Percentiles rank a stretch among this genome's conserved stretches.
phyloP scores from a whole-genome alignment of 345 rosid species.

The Linum lewisii region DNA sequence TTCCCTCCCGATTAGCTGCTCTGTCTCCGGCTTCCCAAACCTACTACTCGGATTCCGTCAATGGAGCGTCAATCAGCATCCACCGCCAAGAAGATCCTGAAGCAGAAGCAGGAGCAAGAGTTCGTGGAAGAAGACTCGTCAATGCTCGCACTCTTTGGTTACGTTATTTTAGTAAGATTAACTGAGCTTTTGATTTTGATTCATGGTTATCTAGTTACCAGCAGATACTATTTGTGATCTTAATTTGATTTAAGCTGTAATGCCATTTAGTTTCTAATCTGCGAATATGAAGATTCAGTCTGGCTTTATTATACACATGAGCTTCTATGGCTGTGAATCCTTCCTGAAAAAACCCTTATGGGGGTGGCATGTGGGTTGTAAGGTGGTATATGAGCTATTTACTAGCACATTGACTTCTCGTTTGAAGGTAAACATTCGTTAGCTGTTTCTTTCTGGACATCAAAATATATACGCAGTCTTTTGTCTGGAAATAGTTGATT shows the following conservation, averaged over 20 bases:
- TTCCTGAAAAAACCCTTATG: constrained; percentile 86
- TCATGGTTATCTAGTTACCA: too few relatives aligned
- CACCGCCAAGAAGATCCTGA: too few relatives aligned
- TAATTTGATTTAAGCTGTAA: constrained; percentile 3
- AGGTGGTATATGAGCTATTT: constrained; percentile 74
- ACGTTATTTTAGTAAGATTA: neutral
- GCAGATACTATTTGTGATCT: neutral
- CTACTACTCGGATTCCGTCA: too few relatives aligned
- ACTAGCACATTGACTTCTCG: constrained; percentile 60
- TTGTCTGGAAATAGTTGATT: neutral
- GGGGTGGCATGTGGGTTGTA: constrained; percentile 90
- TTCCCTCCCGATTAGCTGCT: too few relatives aligned
- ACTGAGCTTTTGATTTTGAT: neutral
- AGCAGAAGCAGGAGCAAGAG: too few relatives aligned
- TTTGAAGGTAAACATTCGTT: constrained; percentile 44
- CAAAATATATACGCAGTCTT: neutral
- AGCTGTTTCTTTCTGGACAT: neutral
- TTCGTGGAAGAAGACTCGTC: too few relatives aligned
- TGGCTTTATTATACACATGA: constrained; percentile 28
- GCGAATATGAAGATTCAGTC: neutral
- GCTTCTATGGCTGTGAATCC: constrained; percentile 60
- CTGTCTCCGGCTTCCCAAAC: too few relatives aligned
- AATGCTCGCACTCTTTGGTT: neutral
- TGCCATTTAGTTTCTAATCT: neutral
- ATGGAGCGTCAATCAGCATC: too few relatives aligned